Conservation (phyloP, 2,329 filamentous ascomycete genomes). For the Xylariaceae sp. region DNA sequence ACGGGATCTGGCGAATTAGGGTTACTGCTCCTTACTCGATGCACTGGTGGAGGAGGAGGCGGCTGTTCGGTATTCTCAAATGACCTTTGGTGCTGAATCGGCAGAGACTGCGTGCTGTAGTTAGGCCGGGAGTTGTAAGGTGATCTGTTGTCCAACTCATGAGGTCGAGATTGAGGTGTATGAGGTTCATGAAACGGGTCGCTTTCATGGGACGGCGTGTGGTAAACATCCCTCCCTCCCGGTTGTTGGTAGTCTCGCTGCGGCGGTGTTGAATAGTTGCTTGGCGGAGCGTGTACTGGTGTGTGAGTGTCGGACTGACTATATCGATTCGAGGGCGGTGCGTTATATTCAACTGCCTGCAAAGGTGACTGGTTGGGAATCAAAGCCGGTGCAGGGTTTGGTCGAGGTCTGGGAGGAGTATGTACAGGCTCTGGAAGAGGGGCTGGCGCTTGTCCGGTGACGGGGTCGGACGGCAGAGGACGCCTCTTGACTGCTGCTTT, state of each 20-base stretch:
- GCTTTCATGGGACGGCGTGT: slow-evolving; percentile 21
- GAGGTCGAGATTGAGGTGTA: slow-evolving; percentile 30
- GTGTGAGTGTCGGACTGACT: slow-evolving; percentile 37
- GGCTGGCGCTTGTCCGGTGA: slow-evolving; percentile 50
- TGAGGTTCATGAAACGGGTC: slow-evolving; percentile 32
- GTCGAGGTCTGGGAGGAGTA: slow-evolving; percentile 45
- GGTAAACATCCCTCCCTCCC: slow-evolving; percentile 22
- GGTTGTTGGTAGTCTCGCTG: slow-evolving; percentile 33
- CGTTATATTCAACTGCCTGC: slow-evolving; percentile 49
- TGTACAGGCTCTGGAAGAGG: slow-evolving; percentile 40
- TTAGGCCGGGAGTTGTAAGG: slow-evolving; percentile 16
- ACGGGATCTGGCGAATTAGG: slow-evolving; percentile 39
- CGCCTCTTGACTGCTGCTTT: slow-evolving; percentile 71
- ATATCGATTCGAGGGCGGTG: slow-evolving; percentile 33
- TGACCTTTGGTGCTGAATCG: slow-evolving; percentile 30
- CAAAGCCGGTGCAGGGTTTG: slow-evolving; percentile 38
- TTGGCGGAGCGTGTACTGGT: slow-evolving; percentile 25
- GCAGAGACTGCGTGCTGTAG: slow-evolving; percentile 20
- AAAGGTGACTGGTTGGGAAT: slow-evolving; percentile 51
- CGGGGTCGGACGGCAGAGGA: slow-evolving; percentile 76
- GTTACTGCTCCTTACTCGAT: slow-evolving; percentile 46
- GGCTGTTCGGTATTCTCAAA: slow-evolving; percentile 43
- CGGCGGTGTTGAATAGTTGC: slow-evolving; percentile 34
- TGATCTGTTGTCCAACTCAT: slow-evolving; percentile 20
- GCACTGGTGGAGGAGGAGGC: slow-evolving; percentile 51